Evolutionary conservation across 2,329 filamentous ascomycete genomes (phyloP), one percentile per base, ranked within the genome.

Genomic region (Monosporascus sp.): DNA sequence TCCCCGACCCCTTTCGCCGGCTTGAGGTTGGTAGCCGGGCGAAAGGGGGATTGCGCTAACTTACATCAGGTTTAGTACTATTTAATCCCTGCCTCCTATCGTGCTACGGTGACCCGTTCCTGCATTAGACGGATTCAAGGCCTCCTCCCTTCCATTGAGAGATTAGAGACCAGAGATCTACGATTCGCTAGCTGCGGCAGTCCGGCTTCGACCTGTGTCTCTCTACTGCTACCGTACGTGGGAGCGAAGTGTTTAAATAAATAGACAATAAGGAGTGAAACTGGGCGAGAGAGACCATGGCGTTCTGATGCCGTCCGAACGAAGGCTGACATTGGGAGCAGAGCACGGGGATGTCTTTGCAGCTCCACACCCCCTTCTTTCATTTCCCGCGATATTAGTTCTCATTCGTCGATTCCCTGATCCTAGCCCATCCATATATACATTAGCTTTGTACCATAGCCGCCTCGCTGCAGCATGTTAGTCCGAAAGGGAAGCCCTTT

Each of bases 301-400:
- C 9, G 31, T 35, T 35, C 31, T 35, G 3, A 35, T 14, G 11
- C 31, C 31, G 31, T 14, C 9, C 31, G 31, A 35, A 35, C 31
- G 9, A 35, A 14, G 4, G 31, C 31, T 35, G 31, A 35, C 41
- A n/a, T 44, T 24, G 41, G 7, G n/a, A 43, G 39, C 8, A 6
- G 20, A 24, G 17, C 17, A 18, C 11, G 39, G 31, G 36, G 36
- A 27, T 20, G 22, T 43, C 38, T 44, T 20, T 41, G 39, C 39
- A 45, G 48, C 62, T 57, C 64, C 64, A 66, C 64, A 56, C 59
- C 63, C 64, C 66, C 62, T 67, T 65, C 63, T 52, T 58, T 67
- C 64, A 67, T 67, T 68, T 67, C 65, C 51, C 62, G 60, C 60
- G 55, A 62, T 62, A 63, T 64, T 59, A 58, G 51, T 54, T 64